A percentile compares a stretch with the other conserved stretches of the same genome.
Conservation (phyloP, 208 protist species). For the Trichomonas vaginalis region DNA sequence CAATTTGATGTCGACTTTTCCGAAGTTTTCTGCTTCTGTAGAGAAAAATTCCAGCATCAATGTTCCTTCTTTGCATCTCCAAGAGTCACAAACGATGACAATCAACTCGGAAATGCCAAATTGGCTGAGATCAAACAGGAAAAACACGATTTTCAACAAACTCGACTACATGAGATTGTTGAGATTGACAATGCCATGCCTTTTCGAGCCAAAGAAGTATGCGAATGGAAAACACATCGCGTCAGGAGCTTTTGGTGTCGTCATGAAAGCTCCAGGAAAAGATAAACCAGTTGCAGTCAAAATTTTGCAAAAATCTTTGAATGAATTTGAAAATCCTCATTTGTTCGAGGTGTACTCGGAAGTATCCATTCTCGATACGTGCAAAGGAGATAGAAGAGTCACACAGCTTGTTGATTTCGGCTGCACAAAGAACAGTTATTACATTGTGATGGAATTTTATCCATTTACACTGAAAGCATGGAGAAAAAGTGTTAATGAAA, state of each 20-base stretch:
- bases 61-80: neutral
- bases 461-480: neutral
- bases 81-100: neutral
- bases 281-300: neutral
- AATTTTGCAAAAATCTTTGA: neutral
- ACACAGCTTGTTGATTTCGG: neutral
- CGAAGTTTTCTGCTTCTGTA: neutral
- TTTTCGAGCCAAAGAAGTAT: neutral
- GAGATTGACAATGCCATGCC: neutral
- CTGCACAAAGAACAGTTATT: neutral
- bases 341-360: neutral
- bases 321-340: slow-evolving; percentile 8
- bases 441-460: slow-evolving; percentile 5
- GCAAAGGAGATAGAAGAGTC: neutral
- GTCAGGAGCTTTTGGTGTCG: neutral
- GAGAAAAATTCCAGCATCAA: neutral
- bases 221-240: neutral
- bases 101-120: neutral
- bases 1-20: neutral
- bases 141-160: neutral
- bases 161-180: neutral
- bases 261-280: neutral
- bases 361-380: neutral
- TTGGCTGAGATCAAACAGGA: neutral
- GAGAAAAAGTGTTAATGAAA: neutral